Evolutionary conservation across 177 flowering plant species (phyloP), one percentile per base, ranked within the genome.

Genomic region (Vitis hybrid): DNA sequence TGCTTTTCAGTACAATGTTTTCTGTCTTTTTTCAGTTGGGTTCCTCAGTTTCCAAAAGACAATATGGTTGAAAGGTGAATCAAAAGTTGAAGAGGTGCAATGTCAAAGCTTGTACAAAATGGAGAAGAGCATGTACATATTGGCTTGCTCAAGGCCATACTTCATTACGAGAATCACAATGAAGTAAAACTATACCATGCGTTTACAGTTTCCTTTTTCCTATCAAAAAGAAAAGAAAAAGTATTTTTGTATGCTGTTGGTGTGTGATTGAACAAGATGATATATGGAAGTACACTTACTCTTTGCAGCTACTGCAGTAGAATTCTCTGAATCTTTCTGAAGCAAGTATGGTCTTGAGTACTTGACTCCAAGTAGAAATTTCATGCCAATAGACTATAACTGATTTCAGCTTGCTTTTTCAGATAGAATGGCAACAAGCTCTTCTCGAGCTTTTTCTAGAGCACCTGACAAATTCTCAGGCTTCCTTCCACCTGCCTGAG

Each of bases 401-500:
- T 11, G 19, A 59, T 60, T 21, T 88, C 82, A 84, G 66, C 78
- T 73, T 70, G 83, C 77, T 61, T 83, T 87, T 65, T 82, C 85
- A 6, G 91, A 77, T 10, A 94, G 77, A 66, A 79, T 21, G 3
- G 87, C 74, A 19, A 90, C 70, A 50, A 94, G 86, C 60, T 91
- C 92, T 30, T 81, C 79, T 62, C 82, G 83, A 18, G 97, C 97
- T 67, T 86, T 87, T 61, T 86, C 94, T 55, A 95, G 88, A n/a
- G 98, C 98, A 71, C 63, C 66, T 8, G 61, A 49, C 74, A 95
- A 77, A 55, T 95, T 90, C 79, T 90, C 96, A 14, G 97, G 99
- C 82, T 90, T 87, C 75, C 88, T 87, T 60, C 99, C 98, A 56
- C 99, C 99, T 54, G 99, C 99, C 82, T 95, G 98, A 64, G 99